Evolutionary conservation across 148 eudicot species (phyloP).

Genomic region (Nepenthes mirabilis): DNA sequence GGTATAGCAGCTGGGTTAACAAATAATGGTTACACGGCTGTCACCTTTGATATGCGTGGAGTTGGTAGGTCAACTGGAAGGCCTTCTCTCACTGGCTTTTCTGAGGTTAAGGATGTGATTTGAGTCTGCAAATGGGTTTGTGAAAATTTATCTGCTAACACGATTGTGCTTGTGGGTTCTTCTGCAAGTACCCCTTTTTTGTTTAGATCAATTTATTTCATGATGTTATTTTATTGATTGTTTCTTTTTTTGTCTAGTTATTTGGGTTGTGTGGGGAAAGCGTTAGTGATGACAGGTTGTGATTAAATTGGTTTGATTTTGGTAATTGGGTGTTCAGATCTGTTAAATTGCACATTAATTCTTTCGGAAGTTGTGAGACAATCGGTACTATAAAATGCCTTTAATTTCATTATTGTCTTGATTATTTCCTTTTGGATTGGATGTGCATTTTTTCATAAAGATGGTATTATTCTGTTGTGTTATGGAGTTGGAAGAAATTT

Average conservation of each 20-base stretch:
- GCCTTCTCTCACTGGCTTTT: conserved; percentile 34
- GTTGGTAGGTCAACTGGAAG: conserved; percentile 36
- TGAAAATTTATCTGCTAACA: conserved; percentile 13
- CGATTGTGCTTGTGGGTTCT: conserved; percentile 37
- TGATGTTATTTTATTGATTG: background rate
- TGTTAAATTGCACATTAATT: background rate
- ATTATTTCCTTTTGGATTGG: background rate
- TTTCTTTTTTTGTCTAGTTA: background rate
- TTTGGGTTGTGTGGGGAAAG: background rate
- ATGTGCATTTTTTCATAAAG: background rate
- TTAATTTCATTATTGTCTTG: too few relatives aligned
- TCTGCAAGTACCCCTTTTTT: conserved; percentile 32
- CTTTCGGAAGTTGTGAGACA: background rate
- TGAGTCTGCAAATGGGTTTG: conserved; percentile 33
- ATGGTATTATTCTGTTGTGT: too few relatives aligned
- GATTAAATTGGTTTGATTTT: background rate
- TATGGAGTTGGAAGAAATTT: too few relatives aligned
- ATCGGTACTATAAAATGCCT: background rate
- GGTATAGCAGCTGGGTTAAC: conserved; percentile 36
- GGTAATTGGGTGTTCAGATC: background rate
- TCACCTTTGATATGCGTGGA: conserved; percentile 44
- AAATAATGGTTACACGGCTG: conserved; percentile 24
- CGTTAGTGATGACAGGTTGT: background rate
- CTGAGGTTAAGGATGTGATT: conserved; percentile 37
- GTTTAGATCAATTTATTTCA: background rate